phyloP scores from a whole-genome alignment of 2,329 filamentous ascomycete species.

The Stemphylium lycopersici region DNA sequence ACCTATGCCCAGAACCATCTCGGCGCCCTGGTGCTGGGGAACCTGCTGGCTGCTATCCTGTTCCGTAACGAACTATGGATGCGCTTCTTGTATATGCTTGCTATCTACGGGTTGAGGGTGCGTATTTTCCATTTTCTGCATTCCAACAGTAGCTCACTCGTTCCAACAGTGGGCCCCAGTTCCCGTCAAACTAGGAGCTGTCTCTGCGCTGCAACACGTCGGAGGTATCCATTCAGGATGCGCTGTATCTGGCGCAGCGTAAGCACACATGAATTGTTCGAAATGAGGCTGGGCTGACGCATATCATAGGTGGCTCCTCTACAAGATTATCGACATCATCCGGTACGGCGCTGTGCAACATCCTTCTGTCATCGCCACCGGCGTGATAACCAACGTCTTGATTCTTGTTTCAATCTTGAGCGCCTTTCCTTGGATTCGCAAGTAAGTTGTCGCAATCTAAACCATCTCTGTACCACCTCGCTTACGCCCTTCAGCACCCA shows the following conservation, averaged over 20 bases:
- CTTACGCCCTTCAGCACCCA: conserved; percentile 37
- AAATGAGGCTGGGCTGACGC: conserved; percentile 12
- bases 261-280: conserved; percentile 8
- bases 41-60: conserved; percentile 39
- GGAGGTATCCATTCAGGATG: conserved; percentile 47
- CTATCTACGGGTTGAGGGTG: conserved; percentile 39
- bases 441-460: conserved; percentile 30
- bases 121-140: conserved; percentile 13
- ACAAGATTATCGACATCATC: conserved; percentile 45
- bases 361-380: conserved; percentile 39
- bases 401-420: conserved; percentile 46
- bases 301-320: conserved; percentile 39
- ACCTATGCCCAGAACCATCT: conserved; percentile 42
- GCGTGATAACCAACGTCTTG: conserved; percentile 43
- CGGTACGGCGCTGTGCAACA: conserved; percentile 42
- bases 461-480: background rate
- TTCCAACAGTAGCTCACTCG: conserved; percentile 4
- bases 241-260: conserved; percentile 43
- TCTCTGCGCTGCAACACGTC: conserved; percentile 42
- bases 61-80: conserved; percentile 44
- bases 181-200: conserved; percentile 37
- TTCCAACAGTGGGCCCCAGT: conserved; percentile 40
- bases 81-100: conserved; percentile 40
- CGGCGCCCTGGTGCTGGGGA: conserved; percentile 42
- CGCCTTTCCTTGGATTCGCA: conserved; percentile 46